phyloP scores from a whole-genome alignment of 306 rosid genomes.

The Luffa acutangula region DNA sequence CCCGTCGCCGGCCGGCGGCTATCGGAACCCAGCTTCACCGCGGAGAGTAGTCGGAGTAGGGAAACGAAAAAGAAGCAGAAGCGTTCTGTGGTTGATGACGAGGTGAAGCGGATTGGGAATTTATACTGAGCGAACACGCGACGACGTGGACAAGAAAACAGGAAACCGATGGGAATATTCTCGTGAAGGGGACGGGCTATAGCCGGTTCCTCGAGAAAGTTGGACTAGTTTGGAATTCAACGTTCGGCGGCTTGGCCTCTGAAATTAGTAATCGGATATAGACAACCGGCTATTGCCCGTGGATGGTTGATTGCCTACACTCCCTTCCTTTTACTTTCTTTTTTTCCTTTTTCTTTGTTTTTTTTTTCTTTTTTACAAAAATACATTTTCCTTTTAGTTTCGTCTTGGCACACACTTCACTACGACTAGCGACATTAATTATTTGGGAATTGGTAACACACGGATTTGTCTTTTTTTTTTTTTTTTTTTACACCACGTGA shows the following conservation, averaged over 20 bases:
- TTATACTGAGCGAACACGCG: neutral
- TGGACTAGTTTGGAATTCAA: neutral
- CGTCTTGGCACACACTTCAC: neutral
- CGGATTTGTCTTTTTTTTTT: no score
- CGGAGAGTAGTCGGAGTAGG: conserved; percentile 7
- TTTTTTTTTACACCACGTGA: no score
- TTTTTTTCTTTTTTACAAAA: neutral
- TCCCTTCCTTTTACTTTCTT: neutral
- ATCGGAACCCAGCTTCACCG: conserved; percentile 35
- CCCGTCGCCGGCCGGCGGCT: conserved; percentile 16
- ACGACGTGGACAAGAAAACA: neutral
- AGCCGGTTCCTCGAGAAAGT: neutral
- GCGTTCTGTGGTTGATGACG: neutral
- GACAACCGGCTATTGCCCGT: conserved; percentile 11
- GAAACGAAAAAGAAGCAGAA: neutral
- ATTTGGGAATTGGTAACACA: neutral
- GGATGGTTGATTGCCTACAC: neutral
- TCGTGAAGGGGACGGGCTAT: neutral
- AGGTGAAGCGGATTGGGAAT: neutral
- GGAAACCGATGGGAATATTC: neutral
- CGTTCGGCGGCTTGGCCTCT: neutral
- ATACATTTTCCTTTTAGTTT: neutral
- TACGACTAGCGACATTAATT: neutral
- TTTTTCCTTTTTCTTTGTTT: neutral
- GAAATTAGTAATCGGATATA: neutral